Conservation (phyloP, 208 protist genomes). For the Tritrichomonas foetus region DNA sequence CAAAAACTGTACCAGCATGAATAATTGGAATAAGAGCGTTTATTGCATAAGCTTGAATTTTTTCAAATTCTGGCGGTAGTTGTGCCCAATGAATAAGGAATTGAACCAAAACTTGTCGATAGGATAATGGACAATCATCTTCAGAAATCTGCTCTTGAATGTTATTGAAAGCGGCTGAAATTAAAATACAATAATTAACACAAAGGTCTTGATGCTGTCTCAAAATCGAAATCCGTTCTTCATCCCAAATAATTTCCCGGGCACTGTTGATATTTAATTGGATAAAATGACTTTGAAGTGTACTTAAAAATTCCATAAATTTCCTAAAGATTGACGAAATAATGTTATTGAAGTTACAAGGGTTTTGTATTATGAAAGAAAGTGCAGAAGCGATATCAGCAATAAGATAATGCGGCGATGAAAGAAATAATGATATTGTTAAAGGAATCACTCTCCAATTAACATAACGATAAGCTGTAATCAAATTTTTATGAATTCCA, state of each 20-base stretch:
- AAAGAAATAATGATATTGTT: neutral
- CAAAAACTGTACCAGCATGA: neutral
- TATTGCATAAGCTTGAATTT: neutral
- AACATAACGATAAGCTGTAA: neutral
- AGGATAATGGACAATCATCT: neutral
- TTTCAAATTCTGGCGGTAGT: neutral
- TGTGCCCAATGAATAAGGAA: neutral
- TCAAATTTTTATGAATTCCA: neutral
- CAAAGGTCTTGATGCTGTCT: neutral
- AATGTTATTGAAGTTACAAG: neutral
- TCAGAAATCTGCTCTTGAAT: neutral
- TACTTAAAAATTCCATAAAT: neutral
- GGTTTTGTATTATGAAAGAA: neutral
- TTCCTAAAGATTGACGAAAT: neutral
- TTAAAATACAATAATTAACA: slow-evolving; percentile 5
- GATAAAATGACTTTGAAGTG: neutral
- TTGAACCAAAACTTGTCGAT: neutral
- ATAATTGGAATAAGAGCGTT: neutral
- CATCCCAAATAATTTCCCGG: neutral
- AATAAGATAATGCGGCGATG: neutral
- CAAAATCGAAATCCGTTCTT: neutral
- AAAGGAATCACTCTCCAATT: neutral
- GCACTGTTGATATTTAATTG: neutral
- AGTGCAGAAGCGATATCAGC: neutral
- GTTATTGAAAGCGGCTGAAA: neutral